Base-by-base conservation (phyloP, 2,329 filamentous ascomycete genomes). In the Ophiostoma quercus region DNA sequence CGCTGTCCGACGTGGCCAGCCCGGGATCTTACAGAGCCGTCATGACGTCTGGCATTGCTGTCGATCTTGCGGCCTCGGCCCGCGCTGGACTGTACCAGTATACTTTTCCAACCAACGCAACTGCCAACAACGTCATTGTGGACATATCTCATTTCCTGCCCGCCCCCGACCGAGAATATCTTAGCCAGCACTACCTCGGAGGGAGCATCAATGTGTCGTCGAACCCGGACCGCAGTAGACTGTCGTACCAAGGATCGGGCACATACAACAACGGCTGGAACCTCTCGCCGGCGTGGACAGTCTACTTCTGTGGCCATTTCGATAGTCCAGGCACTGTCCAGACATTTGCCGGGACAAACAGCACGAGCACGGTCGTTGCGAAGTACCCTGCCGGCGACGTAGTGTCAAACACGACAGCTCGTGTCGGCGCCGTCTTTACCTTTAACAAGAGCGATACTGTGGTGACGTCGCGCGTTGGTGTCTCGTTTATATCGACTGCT, bases 211-310 rank as follows among this genome's bases (percentile, higher is more conserved):
- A 22, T 25, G 51, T 57, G 11, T 12, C 51, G 8, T 57, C 51
- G 7, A 57, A 57, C 22, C 1, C 22, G 11, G 51, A 57, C 8
- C n/a, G 51, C 22, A 57, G 22, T 8, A n/a, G 51, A 3, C 51
- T 57, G n/a, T 83, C 82, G 69, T 90, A 90, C 73, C 83, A 84
- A 65, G 88, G 88, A 0, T 82, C 79, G 51, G 88, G 88, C 0
- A 84, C 83, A 0, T 90, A 90, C 75, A 83, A 90, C 68, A 88
- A 89, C 75, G 82, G 88, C 16, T 90, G 88, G 88, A 90, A 90
- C 71, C 79, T 84, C 43, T 83, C 87, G 1, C 86, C 84, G 0
- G 78, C 87, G 66, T 91, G 86, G 87, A 86, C 80, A 0, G 85
- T 89, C 16, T 86, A 85, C 75, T 87, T 87, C 76, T 90, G 88